Evolutionary conservation across 2,329 filamentous ascomycete species (phyloP), one percentile per base, ranked within the genome.

Genomic region (Cladosporium austrohemisphaericum): DNA sequence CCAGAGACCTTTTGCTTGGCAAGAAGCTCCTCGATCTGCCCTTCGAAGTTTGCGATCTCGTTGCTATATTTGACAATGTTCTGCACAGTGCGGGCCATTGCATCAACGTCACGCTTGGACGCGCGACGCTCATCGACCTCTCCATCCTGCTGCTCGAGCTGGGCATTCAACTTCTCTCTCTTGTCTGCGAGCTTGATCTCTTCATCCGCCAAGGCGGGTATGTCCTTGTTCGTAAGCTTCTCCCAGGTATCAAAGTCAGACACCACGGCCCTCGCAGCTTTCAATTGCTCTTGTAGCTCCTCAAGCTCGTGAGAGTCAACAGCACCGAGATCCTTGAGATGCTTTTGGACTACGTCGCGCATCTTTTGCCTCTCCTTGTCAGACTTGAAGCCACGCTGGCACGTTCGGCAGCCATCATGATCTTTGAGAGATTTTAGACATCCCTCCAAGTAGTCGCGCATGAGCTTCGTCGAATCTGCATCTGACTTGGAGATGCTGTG

Each of bases 351-450:
- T 60, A 83, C 85, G 32, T 79, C 76, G 41, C 83, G 71, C 53
- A 95, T 76, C 45, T 74, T 79, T n/a, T 76, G 82, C 55, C 78
- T 83, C 60, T 78, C 80, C 25, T 69, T 76, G 57, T 73, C 72
- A 61, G 76, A 64, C 49, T 80, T 67, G 64, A 95, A 90, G 3
- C 75, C 68, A 46, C 89, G 80, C 35, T 80, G 77, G 63, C 92
- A 97, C 18, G 93, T 80, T 26, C 81, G 78, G 65, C 92, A 97
- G 36, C 78, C 79, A 57, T 88, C 86, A 47, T 86, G 79, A 26
- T 81, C 74, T 48, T 85, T 76, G 9, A 87, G 78, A 18, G 76
- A 77, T 28, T 80, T 76, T 43, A 88, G 72, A 61, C 85, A 89
- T 44, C 81, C 79, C 36, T 72, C 73, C 64, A 87, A 90, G 65